Percentiles rank a stretch among this genome's conserved stretches.
phyloP scores from a whole-genome alignment of 768 basidiomycete genomes.

The Paxillus rubicundulus region DNA sequence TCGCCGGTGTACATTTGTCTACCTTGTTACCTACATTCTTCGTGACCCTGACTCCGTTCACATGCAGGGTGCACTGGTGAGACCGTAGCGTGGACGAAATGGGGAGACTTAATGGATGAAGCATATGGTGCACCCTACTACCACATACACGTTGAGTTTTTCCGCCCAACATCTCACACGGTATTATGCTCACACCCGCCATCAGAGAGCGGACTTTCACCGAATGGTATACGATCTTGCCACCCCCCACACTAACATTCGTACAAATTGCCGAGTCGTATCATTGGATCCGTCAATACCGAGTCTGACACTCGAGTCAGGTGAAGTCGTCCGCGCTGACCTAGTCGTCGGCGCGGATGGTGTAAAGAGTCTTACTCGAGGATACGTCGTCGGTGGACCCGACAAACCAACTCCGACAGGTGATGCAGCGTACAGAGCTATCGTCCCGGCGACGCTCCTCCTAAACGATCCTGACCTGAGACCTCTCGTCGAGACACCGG shows the following conservation, averaged over 20 bases:
- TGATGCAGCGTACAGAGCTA: conserved; percentile 60
- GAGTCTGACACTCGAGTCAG: conserved; percentile 39
- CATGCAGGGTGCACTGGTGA: conserved; percentile 32
- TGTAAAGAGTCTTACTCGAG: conserved; percentile 48
- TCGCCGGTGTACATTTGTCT: conserved; percentile 38
- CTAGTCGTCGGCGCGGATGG: conserved; percentile 52
- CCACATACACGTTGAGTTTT: conserved; percentile 32
- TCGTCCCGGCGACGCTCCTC: conserved; percentile 45
- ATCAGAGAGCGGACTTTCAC: conserved; percentile 47
- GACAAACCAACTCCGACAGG: conserved; percentile 53
- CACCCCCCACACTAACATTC: conserved; percentile 36
- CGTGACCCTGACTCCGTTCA: neutral
- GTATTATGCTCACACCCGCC: neutral
- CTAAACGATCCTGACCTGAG: conserved; percentile 51
- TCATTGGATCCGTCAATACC: conserved; percentile 33
- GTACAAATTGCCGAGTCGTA: conserved; percentile 36
- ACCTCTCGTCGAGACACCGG: conserved; percentile 46
- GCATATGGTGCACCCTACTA: conserved; percentile 35
- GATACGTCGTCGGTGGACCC: conserved; percentile 47
- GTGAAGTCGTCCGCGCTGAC: conserved; percentile 42
- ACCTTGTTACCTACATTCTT: neutral
- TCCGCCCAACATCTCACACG: neutral
- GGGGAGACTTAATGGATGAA: conserved; percentile 33
- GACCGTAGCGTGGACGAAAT: conserved; percentile 35
- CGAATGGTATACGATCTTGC: conserved; percentile 37